Percentiles rank a stretch among this genome's conserved stretches.
Conservation (phyloP, 768 basidiomycete genomes). For the Macrolepiota albuminosa region DNA sequence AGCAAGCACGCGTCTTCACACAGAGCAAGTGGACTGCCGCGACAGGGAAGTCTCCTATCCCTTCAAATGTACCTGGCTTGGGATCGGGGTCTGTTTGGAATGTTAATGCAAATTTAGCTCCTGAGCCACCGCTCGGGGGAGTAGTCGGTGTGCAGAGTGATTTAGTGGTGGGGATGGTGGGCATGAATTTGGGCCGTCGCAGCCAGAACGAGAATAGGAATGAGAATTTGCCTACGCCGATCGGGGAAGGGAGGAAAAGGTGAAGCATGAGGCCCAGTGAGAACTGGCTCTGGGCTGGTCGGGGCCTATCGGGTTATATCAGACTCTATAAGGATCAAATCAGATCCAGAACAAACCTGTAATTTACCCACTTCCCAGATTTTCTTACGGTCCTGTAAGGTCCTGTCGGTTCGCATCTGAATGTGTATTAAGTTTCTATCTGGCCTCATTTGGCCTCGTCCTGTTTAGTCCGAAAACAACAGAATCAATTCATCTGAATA, state of each 20-base stretch:
- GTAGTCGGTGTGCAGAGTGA: slow-evolving; percentile 1
- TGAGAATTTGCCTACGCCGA: slow-evolving; percentile 15
- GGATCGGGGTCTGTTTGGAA: slow-evolving; percentile 13
- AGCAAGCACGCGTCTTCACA: slow-evolving; percentile 50
- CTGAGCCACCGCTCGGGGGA: not conserved
- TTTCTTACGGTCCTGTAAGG: too few relatives aligned
- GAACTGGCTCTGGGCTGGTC: too few relatives aligned
- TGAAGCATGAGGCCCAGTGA: slow-evolving; percentile 1
- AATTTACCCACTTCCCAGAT: too few relatives aligned
- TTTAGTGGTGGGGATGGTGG: slow-evolving; percentile 8
- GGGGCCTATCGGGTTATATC: too few relatives aligned
- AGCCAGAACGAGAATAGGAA: slow-evolving; percentile 13
- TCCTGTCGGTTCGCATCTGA: too few relatives aligned
- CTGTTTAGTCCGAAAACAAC: too few relatives aligned
- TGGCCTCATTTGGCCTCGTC: too few relatives aligned
- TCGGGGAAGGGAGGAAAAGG: slow-evolving; percentile 13
- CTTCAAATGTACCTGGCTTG: slow-evolving; percentile 3
- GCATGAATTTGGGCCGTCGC: slow-evolving; percentile 14
- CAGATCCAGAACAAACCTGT: too few relatives aligned
- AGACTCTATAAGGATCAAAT: too few relatives aligned
- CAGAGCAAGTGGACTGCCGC: slow-evolving; percentile 30
- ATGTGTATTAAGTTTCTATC: too few relatives aligned
- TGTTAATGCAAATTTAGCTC: not conserved
- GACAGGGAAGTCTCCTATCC: slow-evolving; percentile 6
- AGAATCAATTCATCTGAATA: too few relatives aligned